Evolutionary conservation across 495 filamentous ascomycete genomes (phyloP), one percentile per base, ranked within the genome.

Genomic region (Cladorrhinum samala): DNA sequence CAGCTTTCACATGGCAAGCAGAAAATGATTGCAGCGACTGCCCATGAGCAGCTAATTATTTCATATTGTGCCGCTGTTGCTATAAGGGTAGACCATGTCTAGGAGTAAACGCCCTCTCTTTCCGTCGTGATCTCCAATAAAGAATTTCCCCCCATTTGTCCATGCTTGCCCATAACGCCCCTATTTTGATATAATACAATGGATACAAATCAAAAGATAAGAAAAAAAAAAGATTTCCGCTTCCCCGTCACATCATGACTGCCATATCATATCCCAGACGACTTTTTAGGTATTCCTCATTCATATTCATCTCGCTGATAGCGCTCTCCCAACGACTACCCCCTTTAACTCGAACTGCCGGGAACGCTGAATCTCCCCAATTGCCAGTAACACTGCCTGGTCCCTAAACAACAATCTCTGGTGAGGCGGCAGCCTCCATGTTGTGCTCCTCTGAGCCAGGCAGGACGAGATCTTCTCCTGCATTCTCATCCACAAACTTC

Each of bases 401-500:
- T 38, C 60, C 25, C 62, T 54, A 67, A 37, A 68, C 51, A 18
- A 68, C 56, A 16, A 66, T 58, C 52, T 68, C 60, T 4, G 55
- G 45, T 11, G 45, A 54, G 9, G 33, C 37, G n/a, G 24, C 53
- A 5, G 51, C 51, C 17, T 64, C 65, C 57, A 56, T 61, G 49
- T 47, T 42, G 19, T 51, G 55, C 7, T 62, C 66, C 37, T 65
- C 66, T 19, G 57, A 58, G 9, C 79, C 87, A 0, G 89, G 87
- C 42, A 89, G 78, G 53, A 96, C 84, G 52, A 95, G 66, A 65
- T 95, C 88, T 70, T 95, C 90, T 20, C 76, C 16, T 40, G 76
- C 59, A 65, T 71, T 58, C 33, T 88, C 82, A n/a, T 80, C 79
- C 43, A 94, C 83, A 73, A 96, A 96, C 60, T 94, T 96, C 57